Evolutionary conservation across 2,329 filamentous ascomycete species (phyloP).

Genomic region (Colletotrichum siamense): DNA sequence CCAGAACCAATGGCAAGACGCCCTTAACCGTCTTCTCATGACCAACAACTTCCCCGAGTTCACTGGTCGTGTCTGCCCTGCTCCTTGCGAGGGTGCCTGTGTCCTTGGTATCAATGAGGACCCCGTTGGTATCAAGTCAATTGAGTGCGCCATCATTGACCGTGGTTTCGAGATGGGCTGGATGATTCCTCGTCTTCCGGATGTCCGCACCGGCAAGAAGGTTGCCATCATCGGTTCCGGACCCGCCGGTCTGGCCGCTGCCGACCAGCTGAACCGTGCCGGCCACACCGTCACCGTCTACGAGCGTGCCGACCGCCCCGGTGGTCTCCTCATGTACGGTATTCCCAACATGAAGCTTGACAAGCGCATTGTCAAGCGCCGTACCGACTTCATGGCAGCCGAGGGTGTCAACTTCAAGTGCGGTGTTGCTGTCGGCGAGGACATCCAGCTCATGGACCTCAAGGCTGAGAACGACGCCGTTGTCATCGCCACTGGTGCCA

Average conservation of each 20-base stretch:
- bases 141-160: slow-evolving; percentile 97
- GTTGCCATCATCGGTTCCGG: slow-evolving; percentile 91
- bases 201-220: slow-evolving; percentile 84
- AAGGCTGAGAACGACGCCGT: slow-evolving; percentile 81
- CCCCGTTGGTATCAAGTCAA: slow-evolving; percentile 97
- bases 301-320: slow-evolving; percentile 88
- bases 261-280: slow-evolving; percentile 93
- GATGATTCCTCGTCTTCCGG: slow-evolving; percentile 86
- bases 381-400: slow-evolving; percentile 91
- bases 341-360: slow-evolving; percentile 99
- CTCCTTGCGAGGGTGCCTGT: slow-evolving; percentile 94
- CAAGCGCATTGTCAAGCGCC: slow-evolving; percentile 94
- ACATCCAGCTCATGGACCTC: slow-evolving; percentile 72
- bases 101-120: slow-evolving; percentile 97
- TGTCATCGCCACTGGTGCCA: slow-evolving; percentile 90
- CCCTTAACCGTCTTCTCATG: slow-evolving; percentile 88
- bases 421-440: slow-evolving; percentile 78
- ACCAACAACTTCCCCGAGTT: slow-evolving; percentile 99
- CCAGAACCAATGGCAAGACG: slow-evolving; percentile 81
- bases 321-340: slow-evolving; percentile 96
- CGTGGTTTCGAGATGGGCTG: slow-evolving; percentile 97
- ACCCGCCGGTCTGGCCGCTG: slow-evolving; percentile 86
- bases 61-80: slow-evolving; percentile 94
- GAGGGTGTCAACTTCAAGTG: slow-evolving; percentile 88
- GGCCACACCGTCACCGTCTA: slow-evolving; percentile 90